These are phyloP conservation scores for Ophiostoma quercus DNA, from an alignment of 2,329 filamentous ascomycete species.

Conservation along the genomic window DNA sequence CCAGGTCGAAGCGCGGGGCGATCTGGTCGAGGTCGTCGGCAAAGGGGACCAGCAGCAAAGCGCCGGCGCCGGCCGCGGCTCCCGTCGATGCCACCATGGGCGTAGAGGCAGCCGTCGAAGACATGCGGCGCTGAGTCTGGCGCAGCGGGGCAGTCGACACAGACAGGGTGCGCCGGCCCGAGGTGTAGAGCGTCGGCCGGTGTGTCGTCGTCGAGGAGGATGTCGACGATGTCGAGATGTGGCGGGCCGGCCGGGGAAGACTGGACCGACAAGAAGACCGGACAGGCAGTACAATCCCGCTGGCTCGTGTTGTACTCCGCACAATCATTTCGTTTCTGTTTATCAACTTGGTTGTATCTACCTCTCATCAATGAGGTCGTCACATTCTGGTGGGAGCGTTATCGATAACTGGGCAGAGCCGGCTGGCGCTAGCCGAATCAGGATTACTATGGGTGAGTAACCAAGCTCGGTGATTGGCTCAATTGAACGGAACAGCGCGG, in stretches of 20 bases:
- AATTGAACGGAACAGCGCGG: slow-evolving; percentile 11
- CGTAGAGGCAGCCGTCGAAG: neutral
- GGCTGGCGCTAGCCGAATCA: neutral
- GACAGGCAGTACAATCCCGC: neutral
- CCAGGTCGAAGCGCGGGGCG: slow-evolving; percentile 85
- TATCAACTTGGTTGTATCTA: neutral
- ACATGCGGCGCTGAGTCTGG: neutral
- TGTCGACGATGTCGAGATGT: neutral
- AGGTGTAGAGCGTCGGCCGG: neutral
- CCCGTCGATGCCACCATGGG: neutral
- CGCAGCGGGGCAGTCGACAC: neutral
- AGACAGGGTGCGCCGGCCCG: neutral
- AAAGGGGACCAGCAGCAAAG: slow-evolving; percentile 47
- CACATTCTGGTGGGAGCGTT: neutral
- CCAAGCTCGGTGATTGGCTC: slow-evolving; percentile 26
- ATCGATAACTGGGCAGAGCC: neutral
- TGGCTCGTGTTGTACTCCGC: slow-evolving; percentile 4
- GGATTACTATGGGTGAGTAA: slow-evolving; percentile 19
- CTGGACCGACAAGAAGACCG: neutral
- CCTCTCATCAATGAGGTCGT: neutral
- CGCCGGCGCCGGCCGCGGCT: slow-evolving; percentile 24
- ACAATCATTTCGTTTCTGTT: neutral
- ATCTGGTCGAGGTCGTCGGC: slow-evolving; percentile 75
- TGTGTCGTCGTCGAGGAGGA: neutral
- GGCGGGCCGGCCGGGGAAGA: neutral